These are phyloP conservation scores for Amyloporia xantha DNA, from an alignment of 768 basidiomycete genomes.

Conservation along the genomic window DNA sequence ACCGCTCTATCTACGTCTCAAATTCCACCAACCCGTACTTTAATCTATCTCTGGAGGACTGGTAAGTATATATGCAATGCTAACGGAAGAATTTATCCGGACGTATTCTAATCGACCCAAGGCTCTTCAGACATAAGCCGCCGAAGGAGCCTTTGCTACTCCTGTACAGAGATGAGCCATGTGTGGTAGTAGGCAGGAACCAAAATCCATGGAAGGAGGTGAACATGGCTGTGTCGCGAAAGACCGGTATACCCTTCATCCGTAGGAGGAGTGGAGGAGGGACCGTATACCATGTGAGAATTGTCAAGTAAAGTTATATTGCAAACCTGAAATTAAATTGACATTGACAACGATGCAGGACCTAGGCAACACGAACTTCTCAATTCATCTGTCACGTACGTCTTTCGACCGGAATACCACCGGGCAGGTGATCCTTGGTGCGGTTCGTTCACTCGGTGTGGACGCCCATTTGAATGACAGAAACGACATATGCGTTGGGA, in stretches of 20 bases:
- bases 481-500: slow-evolving; percentile 83
- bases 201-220: slow-evolving; percentile 99
- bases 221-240: slow-evolving; percentile 55
- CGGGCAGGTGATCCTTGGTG: slow-evolving; percentile 68
- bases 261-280: slow-evolving; percentile 89
- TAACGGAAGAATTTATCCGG: background rate
- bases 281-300: slow-evolving; percentile 87
- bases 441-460: slow-evolving; percentile 70
- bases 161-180: slow-evolving; percentile 81
- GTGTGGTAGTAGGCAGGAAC: slow-evolving; percentile 91
- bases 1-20: slow-evolving; percentile 65
- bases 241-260: slow-evolving; percentile 62
- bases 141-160: slow-evolving; percentile 67
- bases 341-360: too few relatives aligned
- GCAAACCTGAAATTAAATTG: background rate
- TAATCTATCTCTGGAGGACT: slow-evolving; percentile 88
- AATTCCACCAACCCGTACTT: slow-evolving; percentile 78
- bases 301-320: too few relatives aligned
- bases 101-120: slow-evolving; percentile 26
- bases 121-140: slow-evolving; percentile 76
- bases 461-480: slow-evolving; percentile 79
- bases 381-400: slow-evolving; percentile 78
- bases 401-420: slow-evolving; percentile 78
- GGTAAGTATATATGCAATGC: slow-evolving; percentile 39
- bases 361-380: slow-evolving; percentile 95